Percentiles rank a stretch among this genome's conserved stretches.
Evolutionary conservation across 2,329 filamentous ascomycete species (phyloP).

Genomic region (Chaetomiaceae sp.): DNA sequence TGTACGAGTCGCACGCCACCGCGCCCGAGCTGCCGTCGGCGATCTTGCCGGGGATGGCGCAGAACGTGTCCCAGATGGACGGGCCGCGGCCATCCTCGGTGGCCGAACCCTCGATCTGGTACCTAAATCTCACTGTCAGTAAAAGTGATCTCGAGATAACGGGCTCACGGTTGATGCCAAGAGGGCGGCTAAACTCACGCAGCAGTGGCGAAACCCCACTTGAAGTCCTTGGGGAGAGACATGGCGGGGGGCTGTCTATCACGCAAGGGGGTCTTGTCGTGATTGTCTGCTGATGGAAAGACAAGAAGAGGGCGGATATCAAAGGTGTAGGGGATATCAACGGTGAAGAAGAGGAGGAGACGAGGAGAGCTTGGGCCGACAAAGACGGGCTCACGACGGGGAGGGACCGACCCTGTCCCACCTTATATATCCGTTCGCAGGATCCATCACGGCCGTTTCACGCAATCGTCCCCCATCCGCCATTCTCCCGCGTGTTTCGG

Average conservation of each 20-base stretch:
- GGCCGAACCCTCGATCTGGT: slow-evolving; percentile 77
- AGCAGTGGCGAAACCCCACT: slow-evolving; percentile 76
- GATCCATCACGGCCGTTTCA: slow-evolving; percentile 19
- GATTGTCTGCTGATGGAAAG: not conserved
- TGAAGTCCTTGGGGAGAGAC: slow-evolving; percentile 62
- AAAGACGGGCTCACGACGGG: too few species aligned
- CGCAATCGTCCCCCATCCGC: slow-evolving; percentile 27
- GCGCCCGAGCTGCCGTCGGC: slow-evolving; percentile 69
- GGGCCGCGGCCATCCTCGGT: slow-evolving; percentile 71
- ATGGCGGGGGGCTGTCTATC: slow-evolving; percentile 31
- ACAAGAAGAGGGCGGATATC: not conserved
- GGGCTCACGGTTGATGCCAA: not conserved
- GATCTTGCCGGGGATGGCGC: slow-evolving; percentile 72
- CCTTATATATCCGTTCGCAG: slow-evolving; percentile 20
- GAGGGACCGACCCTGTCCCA: slow-evolving; percentile 2
- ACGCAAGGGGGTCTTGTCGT: too few species aligned
- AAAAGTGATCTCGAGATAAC: not conserved
- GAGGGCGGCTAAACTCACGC: slow-evolving; percentile 44
- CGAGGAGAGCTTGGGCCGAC: not conserved
- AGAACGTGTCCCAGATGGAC: slow-evolving; percentile 90
- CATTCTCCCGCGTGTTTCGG: slow-evolving; percentile 40
- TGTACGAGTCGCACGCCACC: slow-evolving; percentile 81
- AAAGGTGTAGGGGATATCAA: not conserved
- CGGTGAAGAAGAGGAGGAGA: not conserved
- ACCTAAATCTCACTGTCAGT: slow-evolving; percentile 45